A percentile compares a stretch with the other conserved stretches of the same genome.
phyloP scores from a whole-genome alignment of 2,329 filamentous ascomycete genomes.

The Aureobasidium sp. region DNA sequence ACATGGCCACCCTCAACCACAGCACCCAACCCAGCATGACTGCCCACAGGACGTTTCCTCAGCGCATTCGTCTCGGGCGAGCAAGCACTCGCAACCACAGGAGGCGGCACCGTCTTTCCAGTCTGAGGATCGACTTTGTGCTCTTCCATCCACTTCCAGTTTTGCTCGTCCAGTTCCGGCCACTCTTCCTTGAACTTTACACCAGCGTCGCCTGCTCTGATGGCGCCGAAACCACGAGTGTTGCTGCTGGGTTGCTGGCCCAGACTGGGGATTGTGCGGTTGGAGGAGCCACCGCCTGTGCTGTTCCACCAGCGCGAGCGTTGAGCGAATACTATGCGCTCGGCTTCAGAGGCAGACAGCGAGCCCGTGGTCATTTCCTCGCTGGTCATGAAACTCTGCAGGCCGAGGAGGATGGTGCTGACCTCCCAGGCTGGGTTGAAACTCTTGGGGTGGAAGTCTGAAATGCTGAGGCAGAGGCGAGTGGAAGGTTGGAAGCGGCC shows the following conservation, averaged over 20 bases:
- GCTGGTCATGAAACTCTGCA: slow-evolving; percentile 95
- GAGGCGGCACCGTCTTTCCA: slow-evolving; percentile 38
- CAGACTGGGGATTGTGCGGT: slow-evolving; percentile 40
- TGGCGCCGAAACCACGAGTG: slow-evolving; percentile 60
- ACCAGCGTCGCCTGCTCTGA: slow-evolving; percentile 87
- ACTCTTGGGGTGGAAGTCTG: slow-evolving; percentile 93
- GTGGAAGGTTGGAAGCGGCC: slow-evolving; percentile 92
- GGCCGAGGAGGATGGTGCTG: slow-evolving; percentile 86
- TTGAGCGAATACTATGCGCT: slow-evolving; percentile 68
- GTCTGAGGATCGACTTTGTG: slow-evolving; percentile 70
- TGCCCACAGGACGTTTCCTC: slow-evolving; percentile 53
- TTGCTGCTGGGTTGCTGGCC: slow-evolving; percentile 31
- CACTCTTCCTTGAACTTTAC: slow-evolving; percentile 84
- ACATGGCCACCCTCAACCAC: slow-evolving; percentile 74
- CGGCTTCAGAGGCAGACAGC: slow-evolving; percentile 64
- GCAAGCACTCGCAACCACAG: slow-evolving; percentile 43
- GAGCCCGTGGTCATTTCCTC: slow-evolving; percentile 98
- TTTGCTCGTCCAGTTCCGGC: slow-evolving; percentile 81
- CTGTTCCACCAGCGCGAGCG: slow-evolving; percentile 93
- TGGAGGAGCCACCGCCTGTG: slow-evolving; percentile 73
- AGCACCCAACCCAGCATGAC: slow-evolving; percentile 44
- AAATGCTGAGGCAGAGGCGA: slow-evolving; percentile 88
- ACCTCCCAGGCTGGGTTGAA: slow-evolving; percentile 99
- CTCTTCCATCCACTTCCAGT: slow-evolving; percentile 85
- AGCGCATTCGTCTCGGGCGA: slow-evolving; percentile 54